These are phyloP conservation scores for Cladosporium sp. DNA, from an alignment of 2,329 filamentous ascomycete genomes.

Conservation along the genomic window DNA sequence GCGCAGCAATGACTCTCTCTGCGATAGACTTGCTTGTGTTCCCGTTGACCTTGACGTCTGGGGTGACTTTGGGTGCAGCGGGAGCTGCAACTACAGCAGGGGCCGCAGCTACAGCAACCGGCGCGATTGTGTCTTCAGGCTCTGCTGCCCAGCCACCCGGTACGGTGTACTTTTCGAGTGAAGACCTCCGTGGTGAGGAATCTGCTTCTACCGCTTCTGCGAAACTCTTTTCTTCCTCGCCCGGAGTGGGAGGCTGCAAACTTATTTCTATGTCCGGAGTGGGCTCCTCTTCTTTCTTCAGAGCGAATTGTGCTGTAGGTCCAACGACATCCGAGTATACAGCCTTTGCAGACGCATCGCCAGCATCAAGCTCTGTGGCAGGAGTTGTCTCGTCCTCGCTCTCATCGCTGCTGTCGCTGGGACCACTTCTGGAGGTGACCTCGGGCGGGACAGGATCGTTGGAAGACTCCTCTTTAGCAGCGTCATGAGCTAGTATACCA, in stretches of 20 bases:
- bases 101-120: not conserved
- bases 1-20: not conserved
- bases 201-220: conserved; percentile 4
- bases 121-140: conserved; percentile 14
- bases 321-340: not conserved
- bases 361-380: conserved; percentile 5
- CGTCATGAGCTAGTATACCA: conserved; percentile 52
- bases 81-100: not conserved
- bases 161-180: conserved; percentile 21
- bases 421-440: conserved; percentile 65
- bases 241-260: conserved; percentile 33
- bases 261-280: conserved; percentile 27
- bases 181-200: conserved; percentile 15
- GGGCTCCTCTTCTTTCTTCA: conserved; percentile 7
- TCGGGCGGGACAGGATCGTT: conserved; percentile 66
- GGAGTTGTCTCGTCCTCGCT: conserved; percentile 23
- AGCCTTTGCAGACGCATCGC: not conserved
- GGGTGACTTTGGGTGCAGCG: not conserved
- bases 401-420: conserved; percentile 55
- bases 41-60: not conserved
- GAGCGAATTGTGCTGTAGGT: not conserved
- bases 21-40: not conserved
- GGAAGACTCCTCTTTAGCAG: conserved; percentile 34
- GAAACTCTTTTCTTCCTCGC: conserved; percentile 25
- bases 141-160: conserved; percentile 25